These are phyloP conservation scores for Crassisporium funariophilum DNA, from an alignment of 768 basidiomycete species.

Conservation along the genomic window DNA sequence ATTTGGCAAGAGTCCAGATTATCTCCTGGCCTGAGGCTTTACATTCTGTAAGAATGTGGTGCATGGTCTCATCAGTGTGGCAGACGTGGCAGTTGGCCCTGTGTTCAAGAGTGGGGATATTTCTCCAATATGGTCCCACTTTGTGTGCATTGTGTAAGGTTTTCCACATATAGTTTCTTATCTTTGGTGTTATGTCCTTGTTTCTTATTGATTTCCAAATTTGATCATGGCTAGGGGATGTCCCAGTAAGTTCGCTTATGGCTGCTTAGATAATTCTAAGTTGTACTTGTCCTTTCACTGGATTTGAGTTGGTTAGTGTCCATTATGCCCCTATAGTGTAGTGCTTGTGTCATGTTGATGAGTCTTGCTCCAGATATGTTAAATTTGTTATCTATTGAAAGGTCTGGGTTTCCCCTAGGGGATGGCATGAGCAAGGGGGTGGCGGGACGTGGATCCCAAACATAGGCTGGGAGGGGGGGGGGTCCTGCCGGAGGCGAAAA, in stretches of 20 bases:
- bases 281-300: too few relatives aligned
- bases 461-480: too few relatives aligned
- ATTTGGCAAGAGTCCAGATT: conserved; percentile 11
- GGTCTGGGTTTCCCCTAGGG: too few relatives aligned
- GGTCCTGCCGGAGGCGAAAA: too few relatives aligned
- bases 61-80: conserved; percentile 12
- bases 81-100: conserved; percentile 11
- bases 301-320: too few relatives aligned
- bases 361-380: too few relatives aligned
- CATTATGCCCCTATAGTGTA: too few relatives aligned
- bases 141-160: conserved; percentile 16
- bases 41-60: conserved; percentile 17
- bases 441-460: too few relatives aligned
- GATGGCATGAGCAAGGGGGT: too few relatives aligned
- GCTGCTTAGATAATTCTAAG: too few relatives aligned
- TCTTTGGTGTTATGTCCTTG: conserved; percentile 6
- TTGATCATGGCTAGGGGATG: neutral
- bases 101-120: conserved; percentile 3
- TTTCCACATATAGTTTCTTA: conserved; percentile 19
- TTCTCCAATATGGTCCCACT: conserved; percentile 8
- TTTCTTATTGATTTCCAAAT: conserved; percentile 15
- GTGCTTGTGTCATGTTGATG: too few relatives aligned
- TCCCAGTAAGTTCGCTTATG: neutral
- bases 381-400: too few relatives aligned
- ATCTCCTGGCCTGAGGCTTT: neutral